Base-by-base conservation (phyloP, 1,284 basidiomycete genomes). In the Phellopilus nigrolimitatus region DNA sequence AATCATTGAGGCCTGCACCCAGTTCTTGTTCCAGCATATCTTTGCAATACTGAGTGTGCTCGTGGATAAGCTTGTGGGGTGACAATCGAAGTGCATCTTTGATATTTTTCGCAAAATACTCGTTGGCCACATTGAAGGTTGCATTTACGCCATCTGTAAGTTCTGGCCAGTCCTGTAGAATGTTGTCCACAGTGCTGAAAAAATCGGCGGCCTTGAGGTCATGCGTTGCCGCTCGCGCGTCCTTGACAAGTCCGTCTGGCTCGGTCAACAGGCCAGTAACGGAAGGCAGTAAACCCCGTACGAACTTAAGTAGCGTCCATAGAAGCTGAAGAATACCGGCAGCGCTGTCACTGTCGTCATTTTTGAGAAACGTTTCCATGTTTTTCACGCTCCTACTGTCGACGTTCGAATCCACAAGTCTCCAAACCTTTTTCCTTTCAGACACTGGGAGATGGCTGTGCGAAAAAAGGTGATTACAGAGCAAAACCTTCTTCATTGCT, bases 401-500 rank as follows among this genome's bases (percentile, higher is more conserved):
- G 9, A 48, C 37, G 17, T 34, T 25, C 7, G 46, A 47, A 6
- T 47, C 36, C n/a, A 47, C 24, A 17, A 39, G 25, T 6, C 19
- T 17, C 46, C 46, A 48, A 19, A 48, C 36, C 7, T 17, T 31
- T 24, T 28, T 10, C 17, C 36, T 34, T 27, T 48, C 46, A 13
- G n/a, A 17, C 13, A 4, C 19, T 4, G 49, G 15, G 19, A 51
- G 34, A n/a, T 37, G 21, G 15, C 38, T 27, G 24, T 44, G 19
- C 15, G 7, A n/a, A 17, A 44, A 51, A 17, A 51, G 15, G 30
- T 43, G 24, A 8, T 43, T 22, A 19, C 49, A 51, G 15, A 51
- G 24, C 31, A 38, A 5, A 19, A 51, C 36, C 25, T 44, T 44
- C 6, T 19, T 43, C 49, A 51, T 43, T 5, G 49, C 41, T 19